A percentile compares a stretch with the other conserved stretches of the same genome.
These are phyloP conservation scores for Aaosphaeria pasadenensis DNA, from an alignment of 2,329 filamentous ascomycete species.

Conservation along the genomic window DNA sequence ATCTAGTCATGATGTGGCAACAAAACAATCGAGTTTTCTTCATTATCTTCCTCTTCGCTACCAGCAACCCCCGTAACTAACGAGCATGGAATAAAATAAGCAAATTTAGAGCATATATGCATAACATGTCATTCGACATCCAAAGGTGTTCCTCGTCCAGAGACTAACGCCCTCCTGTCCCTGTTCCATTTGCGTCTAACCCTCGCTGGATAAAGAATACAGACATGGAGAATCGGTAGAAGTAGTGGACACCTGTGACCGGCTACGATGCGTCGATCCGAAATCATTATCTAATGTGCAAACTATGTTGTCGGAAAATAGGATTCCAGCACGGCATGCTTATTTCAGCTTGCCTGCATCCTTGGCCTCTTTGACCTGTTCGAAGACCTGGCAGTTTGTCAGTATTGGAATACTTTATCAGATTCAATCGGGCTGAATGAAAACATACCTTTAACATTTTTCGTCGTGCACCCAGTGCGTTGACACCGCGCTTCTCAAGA, in stretches of 20 bases:
- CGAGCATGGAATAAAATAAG: not conserved
- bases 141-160: constrained; percentile 1
- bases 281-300: not conserved
- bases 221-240: not conserved
- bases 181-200: not conserved
- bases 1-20: no score
- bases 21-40: no score
- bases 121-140: constrained; percentile 9
- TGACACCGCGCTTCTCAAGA: constrained; percentile 88
- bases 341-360: constrained; percentile 41
- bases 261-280: not conserved
- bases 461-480: constrained; percentile 86
- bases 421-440: not conserved
- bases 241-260: not conserved
- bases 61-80: no score
- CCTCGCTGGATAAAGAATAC: not conserved
- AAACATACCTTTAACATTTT: constrained; percentile 89
- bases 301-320: not conserved
- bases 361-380: constrained; percentile 75
- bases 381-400: constrained; percentile 66
- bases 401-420: constrained; percentile 12
- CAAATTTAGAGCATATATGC: constrained; percentile 9
- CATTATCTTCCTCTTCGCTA: no score
- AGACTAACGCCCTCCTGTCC: not conserved
- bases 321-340: constrained; percentile 1